Conservation (phyloP, 164 flowering plant genomes). For the Aristolochia californica region DNA sequence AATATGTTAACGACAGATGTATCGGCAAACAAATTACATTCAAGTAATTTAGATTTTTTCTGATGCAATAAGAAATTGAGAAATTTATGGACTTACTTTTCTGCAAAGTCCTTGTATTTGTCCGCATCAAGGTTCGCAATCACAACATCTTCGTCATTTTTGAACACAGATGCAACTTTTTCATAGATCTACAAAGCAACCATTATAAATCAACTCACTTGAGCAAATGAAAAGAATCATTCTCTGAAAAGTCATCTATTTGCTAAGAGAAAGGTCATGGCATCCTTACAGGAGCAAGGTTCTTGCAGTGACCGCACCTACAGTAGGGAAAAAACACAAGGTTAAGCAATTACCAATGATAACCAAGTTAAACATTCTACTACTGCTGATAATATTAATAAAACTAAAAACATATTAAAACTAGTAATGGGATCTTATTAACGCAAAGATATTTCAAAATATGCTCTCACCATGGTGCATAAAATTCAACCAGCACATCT, state of each 20-base stretch:
- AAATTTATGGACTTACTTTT: slow-evolving; percentile 23
- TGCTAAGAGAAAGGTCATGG: not conserved
- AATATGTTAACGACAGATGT: no score
- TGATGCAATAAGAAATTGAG: not conserved
- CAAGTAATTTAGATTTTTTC: no score
- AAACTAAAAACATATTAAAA: not conserved
- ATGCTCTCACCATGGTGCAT: slow-evolving; percentile 83
- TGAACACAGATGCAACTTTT: slow-evolving; percentile 83
- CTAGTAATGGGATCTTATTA: not conserved
- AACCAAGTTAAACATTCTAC: no score
- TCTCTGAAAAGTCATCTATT: not conserved
- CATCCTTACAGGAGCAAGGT: slow-evolving; percentile 83
- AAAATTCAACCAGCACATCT: slow-evolving; percentile 92
- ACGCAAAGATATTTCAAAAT: not conserved
- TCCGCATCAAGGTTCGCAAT: slow-evolving; percentile 97
- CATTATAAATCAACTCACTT: not conserved
- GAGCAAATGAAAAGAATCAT: not conserved
- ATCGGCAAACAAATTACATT: no score
- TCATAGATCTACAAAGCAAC: slow-evolving; percentile 57
- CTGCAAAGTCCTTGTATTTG: slow-evolving; percentile 62
- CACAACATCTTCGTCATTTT: slow-evolving; percentile 67
- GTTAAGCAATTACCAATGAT: no score
- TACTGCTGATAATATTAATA: no score
- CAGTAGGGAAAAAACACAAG: slow-evolving; percentile 4
- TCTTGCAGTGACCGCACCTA: slow-evolving; percentile 99